Evolutionary conservation across 495 filamentous ascomycete genomes (phyloP).

Genomic region (Achaetomiella virescens): DNA sequence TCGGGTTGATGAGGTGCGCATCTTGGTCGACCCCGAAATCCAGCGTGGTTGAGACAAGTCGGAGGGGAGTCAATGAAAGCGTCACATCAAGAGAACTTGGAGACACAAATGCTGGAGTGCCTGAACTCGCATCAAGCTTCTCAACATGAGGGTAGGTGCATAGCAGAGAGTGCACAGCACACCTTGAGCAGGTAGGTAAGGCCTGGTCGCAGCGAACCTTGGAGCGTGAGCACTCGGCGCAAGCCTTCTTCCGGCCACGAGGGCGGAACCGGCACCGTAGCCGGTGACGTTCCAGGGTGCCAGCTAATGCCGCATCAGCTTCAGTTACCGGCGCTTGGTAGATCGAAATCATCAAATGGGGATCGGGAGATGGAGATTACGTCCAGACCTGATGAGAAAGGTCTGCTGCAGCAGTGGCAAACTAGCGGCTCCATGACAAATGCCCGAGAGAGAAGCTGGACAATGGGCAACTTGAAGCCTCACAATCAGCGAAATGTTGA

Average conservation of each 20-base stretch:
- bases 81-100: neutral
- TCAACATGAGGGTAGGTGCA: neutral
- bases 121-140: too few relatives aligned
- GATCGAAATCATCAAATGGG: too few relatives aligned
- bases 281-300: neutral
- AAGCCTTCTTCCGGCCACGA: neutral
- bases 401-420: neutral
- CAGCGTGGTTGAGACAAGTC: too few relatives aligned
- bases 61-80: too few relatives aligned
- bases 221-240: slow-evolving; percentile 3
- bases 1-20: too few relatives aligned
- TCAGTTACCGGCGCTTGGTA: too few relatives aligned
- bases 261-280: neutral
- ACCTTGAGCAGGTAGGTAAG: neutral
- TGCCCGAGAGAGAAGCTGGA: too few relatives aligned
- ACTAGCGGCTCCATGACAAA: neutral
- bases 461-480: too few relatives aligned
- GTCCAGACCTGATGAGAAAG: neutral
- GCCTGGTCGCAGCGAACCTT: slow-evolving; percentile 3
- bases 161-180: neutral
- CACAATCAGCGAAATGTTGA: too few relatives aligned
- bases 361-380: too few relatives aligned
- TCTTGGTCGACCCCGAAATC: too few relatives aligned
- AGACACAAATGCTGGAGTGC: too few relatives aligned
- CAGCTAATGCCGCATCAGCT: neutral